Conservation (phyloP, 768 basidiomycete genomes). For the Pisolithus microcarpus region DNA sequence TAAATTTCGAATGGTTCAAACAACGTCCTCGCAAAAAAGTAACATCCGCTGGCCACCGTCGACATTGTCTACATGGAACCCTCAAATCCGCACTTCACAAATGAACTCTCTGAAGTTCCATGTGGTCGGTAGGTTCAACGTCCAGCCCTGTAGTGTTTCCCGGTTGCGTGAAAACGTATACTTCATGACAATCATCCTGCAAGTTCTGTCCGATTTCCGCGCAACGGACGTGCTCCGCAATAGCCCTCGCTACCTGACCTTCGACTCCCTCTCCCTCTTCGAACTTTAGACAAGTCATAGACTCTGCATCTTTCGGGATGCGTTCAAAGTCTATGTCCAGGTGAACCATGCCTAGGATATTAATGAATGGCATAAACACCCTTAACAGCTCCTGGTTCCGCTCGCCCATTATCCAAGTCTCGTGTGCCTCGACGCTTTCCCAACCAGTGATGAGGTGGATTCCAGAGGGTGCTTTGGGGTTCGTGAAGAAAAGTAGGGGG, state of each 20-base stretch:
- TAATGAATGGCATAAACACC: slow-evolving; percentile 23
- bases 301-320: slow-evolving; percentile 13
- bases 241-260: not conserved
- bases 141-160: not conserved
- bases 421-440: slow-evolving; percentile 34
- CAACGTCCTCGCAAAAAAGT: too few species aligned
- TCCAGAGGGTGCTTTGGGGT: slow-evolving; percentile 9
- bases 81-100: not conserved
- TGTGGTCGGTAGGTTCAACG: not conserved
- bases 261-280: not conserved
- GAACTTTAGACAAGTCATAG: slow-evolving; percentile 8
- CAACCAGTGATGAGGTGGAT: slow-evolving; percentile 41
- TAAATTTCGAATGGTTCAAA: too few species aligned
- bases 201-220: slow-evolving; percentile 13
- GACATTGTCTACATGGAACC: too few species aligned
- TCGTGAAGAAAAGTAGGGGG: slow-evolving; percentile 34
- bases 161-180: slow-evolving; percentile 10
- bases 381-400: slow-evolving; percentile 33
- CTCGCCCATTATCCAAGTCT: slow-evolving; percentile 35
- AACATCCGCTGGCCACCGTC: too few species aligned
- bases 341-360: slow-evolving; percentile 33
- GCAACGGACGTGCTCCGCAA: not conserved
- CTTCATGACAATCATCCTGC: not conserved
- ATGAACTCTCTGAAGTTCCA: slow-evolving; percentile 8
- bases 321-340: slow-evolving; percentile 32